phyloP scores from a whole-genome alignment of 352 stramenopile genomes.

The Saprolegnia diclina region DNA sequence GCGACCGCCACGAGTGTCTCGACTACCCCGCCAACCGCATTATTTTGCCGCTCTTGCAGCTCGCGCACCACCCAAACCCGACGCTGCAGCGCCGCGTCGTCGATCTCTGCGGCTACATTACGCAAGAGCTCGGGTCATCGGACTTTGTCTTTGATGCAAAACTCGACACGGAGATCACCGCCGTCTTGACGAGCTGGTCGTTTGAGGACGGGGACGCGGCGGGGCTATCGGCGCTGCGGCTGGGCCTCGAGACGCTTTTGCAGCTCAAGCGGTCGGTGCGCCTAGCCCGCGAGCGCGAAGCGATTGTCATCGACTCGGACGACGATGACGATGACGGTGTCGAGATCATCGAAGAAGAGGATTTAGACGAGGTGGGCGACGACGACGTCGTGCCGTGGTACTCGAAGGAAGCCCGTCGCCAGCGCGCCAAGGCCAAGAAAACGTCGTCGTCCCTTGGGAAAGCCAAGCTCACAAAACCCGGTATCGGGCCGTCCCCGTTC shows the following conservation, averaged over 20 bases:
- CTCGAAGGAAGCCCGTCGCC: neutral
- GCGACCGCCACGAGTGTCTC: neutral
- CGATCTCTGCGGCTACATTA: conserved; percentile 15
- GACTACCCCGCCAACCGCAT: conserved; percentile 16
- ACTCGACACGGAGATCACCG: neutral
- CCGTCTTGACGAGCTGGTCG: neutral
- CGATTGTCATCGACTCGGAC: conserved; percentile 9
- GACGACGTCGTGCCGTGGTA: conserved; percentile 3
- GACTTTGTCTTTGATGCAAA: neutral
- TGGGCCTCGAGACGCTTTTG: neutral
- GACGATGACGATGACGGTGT: conserved; percentile 18
- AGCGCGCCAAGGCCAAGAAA: neutral
- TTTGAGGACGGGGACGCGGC: neutral
- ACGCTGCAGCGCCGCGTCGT: conserved; percentile 19
- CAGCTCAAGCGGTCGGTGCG: neutral
- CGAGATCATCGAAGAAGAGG: neutral
- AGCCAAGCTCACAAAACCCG: no score
- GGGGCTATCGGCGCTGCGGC: no score
- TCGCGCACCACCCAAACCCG: conserved; percentile 1
- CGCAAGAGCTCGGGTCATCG: neutral
- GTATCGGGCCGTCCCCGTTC: no score
- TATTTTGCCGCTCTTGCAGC: conserved; percentile 2
- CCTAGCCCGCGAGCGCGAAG: neutral
- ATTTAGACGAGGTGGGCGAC: conserved; percentile 6
- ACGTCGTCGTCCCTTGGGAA: neutral